phyloP scores from a whole-genome alignment of 352 stramenopile species.

The Thraustochytrium striatum region DNA sequence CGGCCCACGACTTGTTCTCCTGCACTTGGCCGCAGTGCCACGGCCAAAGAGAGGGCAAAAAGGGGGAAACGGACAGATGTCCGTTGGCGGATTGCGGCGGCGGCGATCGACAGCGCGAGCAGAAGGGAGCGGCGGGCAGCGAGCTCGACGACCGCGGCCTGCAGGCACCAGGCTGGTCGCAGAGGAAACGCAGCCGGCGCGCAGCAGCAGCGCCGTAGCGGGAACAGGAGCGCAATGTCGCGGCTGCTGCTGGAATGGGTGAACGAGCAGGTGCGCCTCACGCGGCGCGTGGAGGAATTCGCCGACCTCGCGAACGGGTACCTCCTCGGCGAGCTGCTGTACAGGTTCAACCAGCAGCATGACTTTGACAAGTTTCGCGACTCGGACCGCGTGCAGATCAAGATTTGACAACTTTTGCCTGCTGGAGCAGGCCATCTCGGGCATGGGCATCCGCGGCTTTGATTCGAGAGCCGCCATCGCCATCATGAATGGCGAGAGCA shows the following conservation, averaged over 20 bases:
- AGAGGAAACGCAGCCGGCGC: neutral
- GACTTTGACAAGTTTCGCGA: conserved; percentile 74
- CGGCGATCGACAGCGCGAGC: too few species aligned
- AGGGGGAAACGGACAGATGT: too few species aligned
- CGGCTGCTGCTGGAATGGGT: conserved; percentile 68
- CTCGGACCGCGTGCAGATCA: conserved; percentile 62
- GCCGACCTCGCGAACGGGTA: conserved; percentile 64
- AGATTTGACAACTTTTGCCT: conserved; percentile 43
- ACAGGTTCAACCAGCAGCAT: conserved; percentile 78
- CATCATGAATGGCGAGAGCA: conserved; percentile 38
- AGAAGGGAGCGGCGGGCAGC: too few species aligned
- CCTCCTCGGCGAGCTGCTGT: conserved; percentile 73
- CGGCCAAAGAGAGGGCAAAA: too few species aligned
- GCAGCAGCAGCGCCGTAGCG: neutral
- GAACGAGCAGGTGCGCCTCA: conserved; percentile 72
- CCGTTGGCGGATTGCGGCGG: too few species aligned
- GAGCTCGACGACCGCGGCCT: too few species aligned
- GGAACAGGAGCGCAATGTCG: neutral
- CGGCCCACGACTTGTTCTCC: too few species aligned
- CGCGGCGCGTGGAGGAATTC: conserved; percentile 69
- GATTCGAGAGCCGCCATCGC: conserved; percentile 18
- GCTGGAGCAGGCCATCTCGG: neutral
- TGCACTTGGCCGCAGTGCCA: too few species aligned
- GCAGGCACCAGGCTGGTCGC: neutral
- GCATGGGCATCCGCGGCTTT: conserved; percentile 24